phyloP scores from a whole-genome alignment of 495 filamentous ascomycete species.

The Hapsidospora chrysogenum region DNA sequence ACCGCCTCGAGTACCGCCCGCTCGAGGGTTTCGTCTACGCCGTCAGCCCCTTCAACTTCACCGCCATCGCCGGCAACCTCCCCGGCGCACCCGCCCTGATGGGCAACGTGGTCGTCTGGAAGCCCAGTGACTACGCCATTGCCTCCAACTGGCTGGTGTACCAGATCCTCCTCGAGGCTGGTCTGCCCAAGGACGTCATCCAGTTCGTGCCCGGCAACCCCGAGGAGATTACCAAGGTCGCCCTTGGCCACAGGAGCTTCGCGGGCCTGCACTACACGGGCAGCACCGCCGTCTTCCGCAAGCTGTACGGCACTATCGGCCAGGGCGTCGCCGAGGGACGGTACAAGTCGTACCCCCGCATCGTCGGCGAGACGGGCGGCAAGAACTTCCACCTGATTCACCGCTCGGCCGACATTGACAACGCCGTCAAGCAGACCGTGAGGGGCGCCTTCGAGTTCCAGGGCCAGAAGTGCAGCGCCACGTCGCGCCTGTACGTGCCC shows the following conservation, averaged over 20 bases:
- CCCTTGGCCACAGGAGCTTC: slow-evolving; percentile 52
- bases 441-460: slow-evolving; percentile 83
- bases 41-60: slow-evolving; percentile 81
- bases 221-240: slow-evolving; percentile 50
- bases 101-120: slow-evolving; percentile 83
- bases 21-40: slow-evolving; percentile 82
- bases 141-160: slow-evolving; percentile 61
- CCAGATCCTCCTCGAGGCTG: slow-evolving; percentile 76
- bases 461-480: slow-evolving; percentile 80
- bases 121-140: slow-evolving; percentile 65
- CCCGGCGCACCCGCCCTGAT: slow-evolving; percentile 56
- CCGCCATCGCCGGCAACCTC: slow-evolving; percentile 68
- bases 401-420: slow-evolving; percentile 51
- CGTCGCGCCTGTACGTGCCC: slow-evolving; percentile 60
- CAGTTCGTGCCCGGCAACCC: slow-evolving; percentile 74
- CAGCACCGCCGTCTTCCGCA: slow-evolving; percentile 65
- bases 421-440: slow-evolving; percentile 65
- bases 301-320: slow-evolving; percentile 55
- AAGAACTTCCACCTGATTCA: slow-evolving; percentile 89
- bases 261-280: slow-evolving; percentile 70
- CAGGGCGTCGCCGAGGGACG: slow-evolving; percentile 46
- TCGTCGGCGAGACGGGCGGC: slow-evolving; percentile 76
- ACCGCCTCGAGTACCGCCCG: slow-evolving; percentile 66
- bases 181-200: slow-evolving; percentile 62
- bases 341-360: slow-evolving; percentile 61